phyloP scores from a whole-genome alignment of 2,329 filamentous ascomycete genomes.

The Hymenoscyphus scutula region DNA sequence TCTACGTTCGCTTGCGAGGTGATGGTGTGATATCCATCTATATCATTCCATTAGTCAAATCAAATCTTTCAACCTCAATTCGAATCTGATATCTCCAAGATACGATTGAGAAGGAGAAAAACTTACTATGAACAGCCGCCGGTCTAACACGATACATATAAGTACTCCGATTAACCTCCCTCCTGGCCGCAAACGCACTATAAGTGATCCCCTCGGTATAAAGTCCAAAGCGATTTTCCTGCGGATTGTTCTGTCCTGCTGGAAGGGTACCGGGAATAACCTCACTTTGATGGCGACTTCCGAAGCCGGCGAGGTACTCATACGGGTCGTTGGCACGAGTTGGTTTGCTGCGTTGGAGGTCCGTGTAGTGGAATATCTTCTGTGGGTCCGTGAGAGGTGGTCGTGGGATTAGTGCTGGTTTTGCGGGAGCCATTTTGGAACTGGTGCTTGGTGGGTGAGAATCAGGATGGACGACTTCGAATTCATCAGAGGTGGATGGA shows the following conservation, averaged over 20 bases:
- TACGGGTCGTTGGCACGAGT: conserved; percentile 53
- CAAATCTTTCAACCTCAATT: too few species aligned
- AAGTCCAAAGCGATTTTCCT: conserved; percentile 43
- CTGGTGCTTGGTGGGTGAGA: conserved; percentile 5
- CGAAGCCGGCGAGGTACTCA: conserved; percentile 54
- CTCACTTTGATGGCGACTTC: conserved; percentile 46
- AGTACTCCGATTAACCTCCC: conserved; percentile 42
- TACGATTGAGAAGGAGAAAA: conserved; percentile 17
- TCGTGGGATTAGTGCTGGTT: conserved; percentile 19
- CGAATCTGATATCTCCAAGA: too few species aligned
- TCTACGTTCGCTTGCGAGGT: conserved; percentile 64
- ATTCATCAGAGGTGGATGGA: not conserved
- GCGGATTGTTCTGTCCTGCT: conserved; percentile 43
- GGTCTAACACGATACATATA: conserved; percentile 46
- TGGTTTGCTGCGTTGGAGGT: conserved; percentile 55
- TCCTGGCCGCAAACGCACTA: conserved; percentile 43
- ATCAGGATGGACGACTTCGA: not conserved
- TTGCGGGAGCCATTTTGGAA: conserved; percentile 3
- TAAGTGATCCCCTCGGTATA: conserved; percentile 47
- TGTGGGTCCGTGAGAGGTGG: conserved; percentile 41
- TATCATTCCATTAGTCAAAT: not conserved
- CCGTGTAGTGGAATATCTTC: conserved; percentile 54
- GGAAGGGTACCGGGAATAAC: conserved; percentile 44
- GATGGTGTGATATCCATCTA: conserved; percentile 50
- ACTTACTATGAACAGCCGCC: conserved; percentile 42